Evolutionary conservation across 257 asterid genomes (phyloP), one percentile per base, ranked within the genome.

Genomic region (Mentha longifolia): DNA sequence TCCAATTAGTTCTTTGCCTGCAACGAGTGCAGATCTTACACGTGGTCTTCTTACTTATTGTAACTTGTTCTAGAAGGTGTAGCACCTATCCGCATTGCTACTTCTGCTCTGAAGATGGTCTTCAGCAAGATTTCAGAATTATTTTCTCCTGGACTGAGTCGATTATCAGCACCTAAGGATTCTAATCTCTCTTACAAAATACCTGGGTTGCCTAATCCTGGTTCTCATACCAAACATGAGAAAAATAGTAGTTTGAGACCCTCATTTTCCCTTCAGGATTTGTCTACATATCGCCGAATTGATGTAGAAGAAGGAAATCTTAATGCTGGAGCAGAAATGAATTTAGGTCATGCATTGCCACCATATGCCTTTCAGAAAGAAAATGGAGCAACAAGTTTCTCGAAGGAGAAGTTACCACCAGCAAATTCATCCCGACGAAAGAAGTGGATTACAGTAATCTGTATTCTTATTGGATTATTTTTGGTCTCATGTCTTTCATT

Each of bases 241-340:
- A 81, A 74, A 76, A 88, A 76, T 79, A 74, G 82, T 59, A 81
- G 74, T 79, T 76, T 95, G 81, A 86, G 95, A 74, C 83, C 73
- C 56, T 87, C 96, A 33, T 76, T 89, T 28, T 95, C 99, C 66
- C 94, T 95, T 73, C 99, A 92, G 83, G 98, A 92, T 79, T 85
- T 92, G 62, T 84, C 99, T 68, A 67, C 86, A 52, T 92, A 89
- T 70, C 76, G 52, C 47, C 85, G 54, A 30, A 74, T 83, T 50
- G 97, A 85, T 83, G 79, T 79, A 51, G 71, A 72, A 61, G 96
- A 89, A 73, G 92, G 86, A 61, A 83, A 73, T 80, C 60, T 54
- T 30, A 57, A 31, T 42, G 74, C 81, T 46, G 89, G 82, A 65
- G 49, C 68, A 47, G 87, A 81, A 65, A 83, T 78, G 71, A 76